Evolutionary conservation across 768 basidiomycete genomes (phyloP).

Genomic region (Amanita pallidorosea): DNA sequence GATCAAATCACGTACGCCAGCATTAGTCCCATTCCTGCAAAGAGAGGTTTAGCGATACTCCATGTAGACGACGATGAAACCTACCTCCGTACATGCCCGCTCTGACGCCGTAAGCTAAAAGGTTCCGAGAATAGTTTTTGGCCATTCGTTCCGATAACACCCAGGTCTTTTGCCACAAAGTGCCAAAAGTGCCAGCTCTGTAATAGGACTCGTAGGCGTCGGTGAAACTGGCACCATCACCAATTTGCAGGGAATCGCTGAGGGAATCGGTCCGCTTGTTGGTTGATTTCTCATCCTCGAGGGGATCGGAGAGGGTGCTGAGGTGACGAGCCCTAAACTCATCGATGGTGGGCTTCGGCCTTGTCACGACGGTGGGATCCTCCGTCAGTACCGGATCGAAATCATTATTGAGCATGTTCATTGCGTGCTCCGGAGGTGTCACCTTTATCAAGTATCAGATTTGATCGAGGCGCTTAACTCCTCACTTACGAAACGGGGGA

Average conservation of each 20-base stretch:
- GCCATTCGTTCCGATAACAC: conserved; percentile 35
- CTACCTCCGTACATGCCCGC: conserved; percentile 42
- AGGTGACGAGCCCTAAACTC: conserved; percentile 27
- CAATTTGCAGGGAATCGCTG: not conserved
- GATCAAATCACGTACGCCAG: not conserved
- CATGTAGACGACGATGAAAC: conserved; percentile 6
- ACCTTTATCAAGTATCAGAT: conserved; percentile 15
- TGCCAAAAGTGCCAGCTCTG: conserved; percentile 18
- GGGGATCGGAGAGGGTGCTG: conserved; percentile 8
- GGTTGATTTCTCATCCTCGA: not conserved
- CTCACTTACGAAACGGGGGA: conserved; percentile 21
- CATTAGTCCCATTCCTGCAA: not conserved
- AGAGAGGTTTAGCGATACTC: not conserved
- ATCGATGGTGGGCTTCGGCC: conserved; percentile 6
- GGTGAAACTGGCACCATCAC: not conserved
- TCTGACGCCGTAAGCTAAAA: conserved; percentile 48
- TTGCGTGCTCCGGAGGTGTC: conserved; percentile 50
- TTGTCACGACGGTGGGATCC: not conserved
- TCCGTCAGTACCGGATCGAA: conserved; percentile 18
- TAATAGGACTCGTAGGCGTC: not conserved
- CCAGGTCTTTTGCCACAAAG: conserved; percentile 29
- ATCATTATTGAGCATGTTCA: conserved; percentile 45
- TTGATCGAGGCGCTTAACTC: conserved; percentile 8
- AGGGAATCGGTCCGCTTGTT: not conserved
- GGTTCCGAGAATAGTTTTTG: conserved; percentile 41